phyloP scores from a whole-genome alignment of 306 rosid species.

The Quercus aquifolioides region DNA sequence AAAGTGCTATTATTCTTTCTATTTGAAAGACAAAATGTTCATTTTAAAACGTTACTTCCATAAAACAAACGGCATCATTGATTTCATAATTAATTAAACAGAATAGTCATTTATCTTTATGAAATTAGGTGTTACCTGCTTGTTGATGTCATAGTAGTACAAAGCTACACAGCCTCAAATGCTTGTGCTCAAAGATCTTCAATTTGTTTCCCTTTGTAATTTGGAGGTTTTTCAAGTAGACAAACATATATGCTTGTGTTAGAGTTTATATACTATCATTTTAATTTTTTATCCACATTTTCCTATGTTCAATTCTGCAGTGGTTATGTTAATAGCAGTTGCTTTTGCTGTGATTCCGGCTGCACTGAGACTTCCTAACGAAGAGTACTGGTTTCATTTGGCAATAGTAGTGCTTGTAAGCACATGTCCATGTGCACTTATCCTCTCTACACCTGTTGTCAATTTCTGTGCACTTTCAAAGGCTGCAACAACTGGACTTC shows the following conservation, averaged over 20 bases:
- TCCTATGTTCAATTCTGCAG: slow-evolving; percentile 42
- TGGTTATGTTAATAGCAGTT: slow-evolving; percentile 51
- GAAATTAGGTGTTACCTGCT: neutral
- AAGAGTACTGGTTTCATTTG: slow-evolving; percentile 66
- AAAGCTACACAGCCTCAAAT: neutral
- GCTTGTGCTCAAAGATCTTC: neutral
- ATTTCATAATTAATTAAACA: neutral
- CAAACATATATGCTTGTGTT: neutral
- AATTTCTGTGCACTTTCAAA: slow-evolving; percentile 88
- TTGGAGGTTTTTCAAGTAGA: neutral
- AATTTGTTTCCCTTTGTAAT: neutral
- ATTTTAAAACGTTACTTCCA: neutral
- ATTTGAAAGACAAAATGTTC: neutral
- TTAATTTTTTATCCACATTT: neutral
- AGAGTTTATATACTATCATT: neutral
- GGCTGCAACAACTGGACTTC: slow-evolving; percentile 84
- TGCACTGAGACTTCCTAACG: slow-evolving; percentile 40
- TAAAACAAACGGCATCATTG: neutral
- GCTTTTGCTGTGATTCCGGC: slow-evolving; percentile 61
- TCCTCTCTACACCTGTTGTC: slow-evolving; percentile 92
- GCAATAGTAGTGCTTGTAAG: slow-evolving; percentile 88
- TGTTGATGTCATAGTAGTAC: neutral
- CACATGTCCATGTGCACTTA: slow-evolving; percentile 89
- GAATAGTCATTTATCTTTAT: neutral
- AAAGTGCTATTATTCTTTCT: neutral